Conservation (phyloP, 306 rosid genomes). For the Macrotyloma uniflorum region DNA sequence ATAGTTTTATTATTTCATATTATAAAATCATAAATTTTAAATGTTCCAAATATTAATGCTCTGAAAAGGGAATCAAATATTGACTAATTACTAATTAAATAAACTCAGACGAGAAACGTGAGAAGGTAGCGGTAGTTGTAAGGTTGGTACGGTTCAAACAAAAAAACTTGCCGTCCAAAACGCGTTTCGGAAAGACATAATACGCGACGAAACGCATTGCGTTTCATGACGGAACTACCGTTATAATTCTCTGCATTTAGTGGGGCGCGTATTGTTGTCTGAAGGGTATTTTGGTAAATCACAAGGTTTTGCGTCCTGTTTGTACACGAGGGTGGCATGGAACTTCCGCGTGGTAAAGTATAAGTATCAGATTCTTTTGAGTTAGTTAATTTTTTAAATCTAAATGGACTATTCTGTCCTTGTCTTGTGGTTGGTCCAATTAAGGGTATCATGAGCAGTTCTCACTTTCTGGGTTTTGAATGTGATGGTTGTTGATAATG, state of each 20-base stretch:
- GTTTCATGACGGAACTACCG: background rate
- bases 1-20: slow-evolving; percentile 23
- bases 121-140: background rate
- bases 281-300: slow-evolving; percentile 28
- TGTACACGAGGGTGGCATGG: no score
- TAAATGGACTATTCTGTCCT: no score
- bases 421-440: no score
- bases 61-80: background rate
- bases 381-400: no score
- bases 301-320: no score
- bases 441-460: no score
- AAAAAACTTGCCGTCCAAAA: slow-evolving; percentile 63
- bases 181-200: slow-evolving; percentile 50
- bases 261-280: background rate
- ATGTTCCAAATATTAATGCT: background rate
- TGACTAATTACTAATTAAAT: background rate
- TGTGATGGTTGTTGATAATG: no score
- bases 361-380: no score
- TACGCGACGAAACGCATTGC: background rate
- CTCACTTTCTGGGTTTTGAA: no score
- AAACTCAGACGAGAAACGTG: slow-evolving; percentile 28
- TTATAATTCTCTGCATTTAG: background rate
- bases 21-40: no score
- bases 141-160: slow-evolving; percentile 62
- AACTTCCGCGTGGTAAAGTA: no score